Conservation (phyloP, 179 eudicot species). For the Silene coronaria region DNA sequence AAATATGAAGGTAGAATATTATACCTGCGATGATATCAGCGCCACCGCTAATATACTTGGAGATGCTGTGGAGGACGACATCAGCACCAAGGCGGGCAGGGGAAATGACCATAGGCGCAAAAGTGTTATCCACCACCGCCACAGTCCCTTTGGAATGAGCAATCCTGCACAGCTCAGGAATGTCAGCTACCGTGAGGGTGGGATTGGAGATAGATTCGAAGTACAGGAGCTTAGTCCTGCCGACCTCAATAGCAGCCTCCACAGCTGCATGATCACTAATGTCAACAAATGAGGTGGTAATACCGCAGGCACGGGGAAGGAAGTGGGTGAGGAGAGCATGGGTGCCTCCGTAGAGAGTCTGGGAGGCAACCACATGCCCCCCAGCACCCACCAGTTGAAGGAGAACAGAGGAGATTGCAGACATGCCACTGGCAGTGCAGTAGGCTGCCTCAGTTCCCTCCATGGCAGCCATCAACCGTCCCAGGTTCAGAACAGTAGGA, state of each 20-base stretch:
- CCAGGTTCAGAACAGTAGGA: constrained; percentile 78
- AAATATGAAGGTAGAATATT: not conserved
- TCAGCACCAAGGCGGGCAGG: constrained; percentile 92
- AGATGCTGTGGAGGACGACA: constrained; percentile 82
- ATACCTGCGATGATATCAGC: constrained; percentile 92
- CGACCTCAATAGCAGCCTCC: constrained; percentile 44
- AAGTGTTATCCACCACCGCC: constrained; percentile 91
- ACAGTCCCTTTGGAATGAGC: constrained; percentile 65
- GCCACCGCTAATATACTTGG: constrained; percentile 89
- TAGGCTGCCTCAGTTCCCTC: constrained; percentile 96
- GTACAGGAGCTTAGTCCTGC: constrained; percentile 64
- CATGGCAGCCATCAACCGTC: constrained; percentile 85
- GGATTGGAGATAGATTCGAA: constrained; percentile 87
- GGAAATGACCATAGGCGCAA: constrained; percentile 81
- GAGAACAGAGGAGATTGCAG: constrained; percentile 74
- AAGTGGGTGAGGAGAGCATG: constrained; percentile 78
- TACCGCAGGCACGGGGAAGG: constrained; percentile 63
- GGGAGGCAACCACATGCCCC: constrained; percentile 74
- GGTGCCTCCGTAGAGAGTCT: constrained; percentile 76
- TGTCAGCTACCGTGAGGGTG: constrained; percentile 68
- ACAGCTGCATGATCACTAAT: constrained; percentile 43
- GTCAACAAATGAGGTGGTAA: constrained; percentile 73
- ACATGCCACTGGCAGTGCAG: constrained; percentile 94
- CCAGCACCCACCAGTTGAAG: constrained; percentile 76
- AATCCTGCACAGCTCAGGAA: constrained; percentile 58